These are phyloP conservation scores for Cryphonectria carpinicola DNA, from an alignment of 2,329 filamentous ascomycete genomes.

Conservation along the genomic window DNA sequence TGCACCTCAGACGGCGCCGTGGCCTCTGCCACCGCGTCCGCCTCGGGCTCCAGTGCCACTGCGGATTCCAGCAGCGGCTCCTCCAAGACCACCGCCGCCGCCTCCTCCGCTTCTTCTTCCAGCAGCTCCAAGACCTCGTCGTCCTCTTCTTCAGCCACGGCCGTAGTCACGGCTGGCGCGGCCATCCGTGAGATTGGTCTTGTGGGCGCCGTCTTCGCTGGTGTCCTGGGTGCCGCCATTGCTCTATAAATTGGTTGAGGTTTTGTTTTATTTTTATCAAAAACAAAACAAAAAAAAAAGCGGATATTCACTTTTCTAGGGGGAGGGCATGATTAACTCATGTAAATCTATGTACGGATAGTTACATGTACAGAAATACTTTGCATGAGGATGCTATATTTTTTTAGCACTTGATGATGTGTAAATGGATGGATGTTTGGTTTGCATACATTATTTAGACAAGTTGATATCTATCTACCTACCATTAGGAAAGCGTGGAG, in stretches of 20 bases:
- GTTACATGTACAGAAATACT: neutral
- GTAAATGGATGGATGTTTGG: neutral
- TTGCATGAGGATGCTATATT: neutral
- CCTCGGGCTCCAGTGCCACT: conserved; percentile 8
- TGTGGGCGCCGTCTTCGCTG: conserved; percentile 22
- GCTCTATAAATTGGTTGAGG: conserved; percentile 16
- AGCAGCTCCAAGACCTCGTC: conserved; percentile 12
- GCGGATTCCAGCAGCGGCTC: conserved; percentile 12
- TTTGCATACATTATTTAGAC: neutral
- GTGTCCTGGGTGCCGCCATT: conserved; percentile 23
- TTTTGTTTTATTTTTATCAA: neutral
- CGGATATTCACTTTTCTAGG: neutral
- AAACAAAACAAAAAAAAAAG: no score
- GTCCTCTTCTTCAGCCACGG: conserved; percentile 7
- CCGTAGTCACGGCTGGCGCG: conserved; percentile 19
- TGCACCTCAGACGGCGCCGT: conserved; percentile 12
- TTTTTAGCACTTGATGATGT: neutral
- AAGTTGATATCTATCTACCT: neutral
- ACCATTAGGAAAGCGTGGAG: neutral
- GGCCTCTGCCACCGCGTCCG: conserved; percentile 8
- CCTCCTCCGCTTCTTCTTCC: conserved; percentile 14
- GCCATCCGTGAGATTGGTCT: conserved; percentile 19
- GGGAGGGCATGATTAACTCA: neutral
- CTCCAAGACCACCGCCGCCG: conserved; percentile 11
- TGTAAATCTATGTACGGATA: neutral